Conservation (phyloP, 495 filamentous ascomycete genomes). For the Choiromyces venosus region DNA sequence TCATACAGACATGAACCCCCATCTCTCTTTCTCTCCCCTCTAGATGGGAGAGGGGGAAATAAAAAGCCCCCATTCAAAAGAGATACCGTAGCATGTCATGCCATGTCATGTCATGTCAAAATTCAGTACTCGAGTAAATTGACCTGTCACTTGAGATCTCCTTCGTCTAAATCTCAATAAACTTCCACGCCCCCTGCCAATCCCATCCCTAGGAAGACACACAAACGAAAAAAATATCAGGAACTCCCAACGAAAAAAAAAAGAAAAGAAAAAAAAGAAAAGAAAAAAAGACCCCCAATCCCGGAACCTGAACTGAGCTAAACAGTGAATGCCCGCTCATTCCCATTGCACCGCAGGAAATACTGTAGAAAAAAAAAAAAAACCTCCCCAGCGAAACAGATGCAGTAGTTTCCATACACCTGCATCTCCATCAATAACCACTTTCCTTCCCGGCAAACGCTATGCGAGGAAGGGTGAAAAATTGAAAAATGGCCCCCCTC, state of each 20-base stretch:
- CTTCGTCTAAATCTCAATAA: constrained; percentile 3
- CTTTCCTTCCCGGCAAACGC: not conserved
- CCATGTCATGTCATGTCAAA: no score
- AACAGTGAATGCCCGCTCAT: not conserved
- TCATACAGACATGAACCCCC: not conserved
- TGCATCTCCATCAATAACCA: not conserved
- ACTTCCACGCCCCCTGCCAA: not conserved
- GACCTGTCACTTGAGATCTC: constrained; percentile 3
- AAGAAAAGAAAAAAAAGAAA: constrained; percentile 15
- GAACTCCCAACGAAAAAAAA: constrained; percentile 14
- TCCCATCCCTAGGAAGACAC: not conserved
- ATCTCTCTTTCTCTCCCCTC: not conserved
- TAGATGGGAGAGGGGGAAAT: not conserved
- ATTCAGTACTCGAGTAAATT: constrained; percentile 1
- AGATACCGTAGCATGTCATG: not conserved
- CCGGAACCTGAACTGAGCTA: not conserved
- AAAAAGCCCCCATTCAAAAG: not conserved
- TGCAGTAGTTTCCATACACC: not conserved
- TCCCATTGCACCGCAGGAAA: not conserved
- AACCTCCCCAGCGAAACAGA: constrained; percentile 17
- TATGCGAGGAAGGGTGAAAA: not conserved
- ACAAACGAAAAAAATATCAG: not conserved
- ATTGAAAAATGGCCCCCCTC: not conserved
- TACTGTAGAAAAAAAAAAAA: constrained; percentile 24
- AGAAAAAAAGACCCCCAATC: constrained; percentile 13